These are phyloP conservation scores for Syncephalastrum racemosum DNA, from an alignment of 371 early-diverging fungal species.

Conservation along the genomic window DNA sequence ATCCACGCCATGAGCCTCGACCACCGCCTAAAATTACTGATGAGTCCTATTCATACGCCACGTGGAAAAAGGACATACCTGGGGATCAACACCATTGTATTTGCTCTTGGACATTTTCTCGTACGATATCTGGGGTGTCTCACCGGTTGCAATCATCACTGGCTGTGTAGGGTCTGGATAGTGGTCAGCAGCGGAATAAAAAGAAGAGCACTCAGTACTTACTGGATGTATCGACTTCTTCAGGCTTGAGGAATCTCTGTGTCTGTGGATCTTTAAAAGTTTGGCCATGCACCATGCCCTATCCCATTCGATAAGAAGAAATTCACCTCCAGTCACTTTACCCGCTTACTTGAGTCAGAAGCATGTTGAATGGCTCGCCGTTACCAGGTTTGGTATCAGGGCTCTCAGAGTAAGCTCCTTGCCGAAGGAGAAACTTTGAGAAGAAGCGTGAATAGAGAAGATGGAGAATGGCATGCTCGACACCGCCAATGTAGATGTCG, in stretches of 20 bases:
- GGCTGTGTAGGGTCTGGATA: slow-evolving; percentile 51
- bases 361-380: slow-evolving; percentile 83
- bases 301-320: not conserved
- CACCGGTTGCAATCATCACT: slow-evolving; percentile 63
- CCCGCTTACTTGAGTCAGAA: slow-evolving; percentile 76
- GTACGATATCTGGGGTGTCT: slow-evolving; percentile 61
- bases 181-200: not conserved
- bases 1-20: slow-evolving; percentile 78
- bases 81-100: slow-evolving; percentile 92
- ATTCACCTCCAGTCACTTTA: not conserved
- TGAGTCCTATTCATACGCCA: no score
- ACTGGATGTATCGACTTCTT: slow-evolving; percentile 71
- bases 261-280: slow-evolving; percentile 80
- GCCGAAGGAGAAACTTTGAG: slow-evolving; percentile 73
- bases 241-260: slow-evolving; percentile 78
- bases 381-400: slow-evolving; percentile 44
- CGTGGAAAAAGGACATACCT: slow-evolving; percentile 50
- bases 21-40: slow-evolving; percentile 37
- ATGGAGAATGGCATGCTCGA: slow-evolving; percentile 94
- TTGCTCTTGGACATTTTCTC: slow-evolving; percentile 98
- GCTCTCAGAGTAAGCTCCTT: slow-evolving; percentile 40
- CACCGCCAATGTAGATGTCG: slow-evolving; percentile 92
- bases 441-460: slow-evolving; percentile 94
- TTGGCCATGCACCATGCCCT: slow-evolving; percentile 94
- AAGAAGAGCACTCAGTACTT: slow-evolving; percentile 1